Percentiles rank a stretch among this genome's conserved stretches.
These are phyloP conservation scores for Fraxinus nigra DNA, from an alignment of 305 asterid species.

Conservation along the genomic window DNA sequence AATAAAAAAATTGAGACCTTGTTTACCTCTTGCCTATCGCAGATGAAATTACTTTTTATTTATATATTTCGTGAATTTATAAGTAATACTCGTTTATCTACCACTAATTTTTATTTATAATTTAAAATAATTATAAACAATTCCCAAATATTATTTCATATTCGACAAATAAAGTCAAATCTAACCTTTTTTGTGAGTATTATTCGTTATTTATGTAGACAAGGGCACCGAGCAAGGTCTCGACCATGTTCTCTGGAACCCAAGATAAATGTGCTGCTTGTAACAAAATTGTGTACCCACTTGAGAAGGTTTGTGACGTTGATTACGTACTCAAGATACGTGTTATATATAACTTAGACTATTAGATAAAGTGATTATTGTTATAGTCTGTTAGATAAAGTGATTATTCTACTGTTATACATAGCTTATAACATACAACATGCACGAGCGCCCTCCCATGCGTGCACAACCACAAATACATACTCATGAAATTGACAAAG, in stretches of 20 bases:
- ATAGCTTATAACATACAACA: neutral
- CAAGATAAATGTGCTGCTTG: conserved; percentile 36
- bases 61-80: too few species aligned
- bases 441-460: neutral
- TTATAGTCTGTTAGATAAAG: too few species aligned
- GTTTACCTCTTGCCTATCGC: neutral
- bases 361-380: too few species aligned
- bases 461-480: neutral
- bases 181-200: neutral
- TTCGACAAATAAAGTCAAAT: neutral
- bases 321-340: neutral
- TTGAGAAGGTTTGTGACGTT: conserved; percentile 47
- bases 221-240: conserved; percentile 51
- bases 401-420: neutral
- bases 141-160: neutral
- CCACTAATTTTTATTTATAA: too few species aligned
- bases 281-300: conserved; percentile 42
- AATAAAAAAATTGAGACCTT: neutral
- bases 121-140: too few species aligned
- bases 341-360: neutral
- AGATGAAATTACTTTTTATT: too few species aligned
- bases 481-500: neutral
- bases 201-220: conserved; percentile 28
- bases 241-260: conserved; percentile 37
- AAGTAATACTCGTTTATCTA: too few species aligned